These are phyloP conservation scores for Acarospora socialis DNA, from an alignment of 2,329 filamentous ascomycete species.

Conservation along the genomic window DNA sequence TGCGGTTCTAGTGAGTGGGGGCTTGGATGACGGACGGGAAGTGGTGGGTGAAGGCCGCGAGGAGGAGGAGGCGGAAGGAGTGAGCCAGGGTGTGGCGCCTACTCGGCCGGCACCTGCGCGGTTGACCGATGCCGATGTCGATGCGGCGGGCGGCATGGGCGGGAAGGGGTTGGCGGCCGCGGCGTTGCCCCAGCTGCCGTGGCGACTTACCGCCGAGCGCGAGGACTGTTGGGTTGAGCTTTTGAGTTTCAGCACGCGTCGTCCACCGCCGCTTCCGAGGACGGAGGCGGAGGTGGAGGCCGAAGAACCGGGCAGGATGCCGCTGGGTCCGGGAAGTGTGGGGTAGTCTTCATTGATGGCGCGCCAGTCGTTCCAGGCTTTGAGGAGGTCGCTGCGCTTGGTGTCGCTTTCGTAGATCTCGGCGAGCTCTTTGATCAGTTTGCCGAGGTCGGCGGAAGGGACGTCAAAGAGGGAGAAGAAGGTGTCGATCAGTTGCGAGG, in stretches of 20 bases:
- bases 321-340: conserved; percentile 61
- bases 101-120: conserved; percentile 16
- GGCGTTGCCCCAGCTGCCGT: conserved; percentile 42
- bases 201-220: conserved; percentile 41
- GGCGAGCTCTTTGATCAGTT: conserved; percentile 77
- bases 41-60: conserved; percentile 23
- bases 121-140: conserved; percentile 15
- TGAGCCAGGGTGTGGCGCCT: conserved; percentile 21
- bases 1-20: conserved; percentile 30
- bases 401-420: conserved; percentile 76
- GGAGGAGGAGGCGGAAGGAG: conserved; percentile 19
- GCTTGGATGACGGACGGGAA: conserved; percentile 17
- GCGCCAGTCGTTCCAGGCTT: conserved; percentile 89
- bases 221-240: conserved; percentile 55
- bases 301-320: conserved; percentile 45
- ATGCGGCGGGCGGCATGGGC: conserved; percentile 21
- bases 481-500: conserved; percentile 65
- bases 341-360: conserved; percentile 95
- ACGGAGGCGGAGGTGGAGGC: conserved; percentile 27
- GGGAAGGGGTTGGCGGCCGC: conserved; percentile 33
- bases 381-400: conserved; percentile 60
- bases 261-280: conserved; percentile 45
- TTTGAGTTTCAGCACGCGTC: conserved; percentile 50
- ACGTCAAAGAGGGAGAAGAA: conserved; percentile 82
- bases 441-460: conserved; percentile 66